A percentile compares a stretch with the other conserved stretches of the same genome.
Evolutionary conservation across 139 green algal genomes (phyloP).

Genomic region (Limnomonas spitsbergensis): DNA sequence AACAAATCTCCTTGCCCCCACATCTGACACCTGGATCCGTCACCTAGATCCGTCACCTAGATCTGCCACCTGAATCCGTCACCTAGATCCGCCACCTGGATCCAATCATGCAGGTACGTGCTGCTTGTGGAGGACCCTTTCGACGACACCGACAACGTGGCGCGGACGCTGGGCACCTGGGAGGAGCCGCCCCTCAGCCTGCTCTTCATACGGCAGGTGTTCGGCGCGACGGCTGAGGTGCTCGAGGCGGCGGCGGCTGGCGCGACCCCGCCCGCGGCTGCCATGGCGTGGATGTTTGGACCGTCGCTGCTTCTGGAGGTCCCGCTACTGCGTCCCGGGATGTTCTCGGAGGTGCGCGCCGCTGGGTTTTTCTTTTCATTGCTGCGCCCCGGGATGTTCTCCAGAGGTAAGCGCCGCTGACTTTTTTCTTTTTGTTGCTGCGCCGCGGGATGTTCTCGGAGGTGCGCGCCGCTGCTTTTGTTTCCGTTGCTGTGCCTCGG

Average conservation of each 20-base stretch:
- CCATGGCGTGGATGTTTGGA: neutral
- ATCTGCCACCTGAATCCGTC: too few relatives aligned
- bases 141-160: slow-evolving; percentile 3
- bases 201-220: neutral
- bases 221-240: neutral
- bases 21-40: too few relatives aligned
- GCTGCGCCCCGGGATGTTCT: neutral
- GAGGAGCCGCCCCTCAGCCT: neutral
- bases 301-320: neutral
- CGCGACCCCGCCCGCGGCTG: neutral
- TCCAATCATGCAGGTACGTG: neutral
- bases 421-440: neutral
- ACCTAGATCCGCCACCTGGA: too few relatives aligned
- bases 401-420: neutral
- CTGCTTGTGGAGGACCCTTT: slow-evolving; percentile 14
- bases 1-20: too few relatives aligned
- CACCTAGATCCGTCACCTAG: too few relatives aligned
- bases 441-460: neutral
- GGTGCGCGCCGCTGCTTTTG: too few relatives aligned
- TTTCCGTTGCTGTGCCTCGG: too few relatives aligned
- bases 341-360: neutral
- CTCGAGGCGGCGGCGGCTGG: neutral
- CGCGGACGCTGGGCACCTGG: neutral
- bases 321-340: neutral
- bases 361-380: neutral